These are phyloP conservation scores for Metschnikowia drakensbergensis DNA, from an alignment of 805 yeast species.

Conservation along the genomic window DNA sequence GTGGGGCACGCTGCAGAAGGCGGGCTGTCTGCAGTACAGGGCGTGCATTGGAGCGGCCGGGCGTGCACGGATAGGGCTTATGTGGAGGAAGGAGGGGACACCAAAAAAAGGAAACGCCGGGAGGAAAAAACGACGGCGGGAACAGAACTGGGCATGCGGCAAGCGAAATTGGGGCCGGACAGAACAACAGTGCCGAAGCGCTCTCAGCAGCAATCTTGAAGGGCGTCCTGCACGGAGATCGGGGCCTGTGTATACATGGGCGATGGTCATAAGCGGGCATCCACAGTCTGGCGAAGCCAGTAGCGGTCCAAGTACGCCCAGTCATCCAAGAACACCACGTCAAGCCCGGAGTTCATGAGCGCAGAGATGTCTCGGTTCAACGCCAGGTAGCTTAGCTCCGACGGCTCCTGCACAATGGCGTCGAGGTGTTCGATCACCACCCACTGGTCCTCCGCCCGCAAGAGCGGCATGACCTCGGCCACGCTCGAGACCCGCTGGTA, in stretches of 20 bases:
- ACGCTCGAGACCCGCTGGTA: constrained; percentile 16
- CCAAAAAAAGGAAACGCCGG: no score
- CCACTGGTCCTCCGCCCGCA: constrained; percentile 6
- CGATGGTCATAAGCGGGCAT: no score
- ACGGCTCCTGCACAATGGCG: constrained; percentile 15
- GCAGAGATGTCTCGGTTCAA: constrained; percentile 11
- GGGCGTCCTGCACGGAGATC: no score
- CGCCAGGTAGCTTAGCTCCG: constrained; percentile 5
- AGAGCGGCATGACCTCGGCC: constrained; percentile 6
- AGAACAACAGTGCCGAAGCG: no score
- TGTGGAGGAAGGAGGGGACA: neutral
- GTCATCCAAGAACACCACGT: constrained; percentile 13
- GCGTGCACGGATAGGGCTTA: neutral
- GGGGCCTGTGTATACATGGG: no score
- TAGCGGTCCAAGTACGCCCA: constrained; percentile 16
- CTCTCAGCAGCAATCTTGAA: no score
- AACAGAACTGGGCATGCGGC: no score
- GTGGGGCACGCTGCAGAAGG: constrained; percentile 8
- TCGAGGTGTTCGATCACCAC: constrained; percentile 17
- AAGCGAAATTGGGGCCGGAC: no score
- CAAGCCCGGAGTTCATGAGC: constrained; percentile 6
- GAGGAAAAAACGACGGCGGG: no score
- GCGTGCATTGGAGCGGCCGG: neutral
- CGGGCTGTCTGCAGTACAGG: neutral
- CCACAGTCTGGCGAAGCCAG: constrained; percentile 6